Conservation (phyloP, 1,139 yeast species). For the Debaryomyces fabryi region DNA sequence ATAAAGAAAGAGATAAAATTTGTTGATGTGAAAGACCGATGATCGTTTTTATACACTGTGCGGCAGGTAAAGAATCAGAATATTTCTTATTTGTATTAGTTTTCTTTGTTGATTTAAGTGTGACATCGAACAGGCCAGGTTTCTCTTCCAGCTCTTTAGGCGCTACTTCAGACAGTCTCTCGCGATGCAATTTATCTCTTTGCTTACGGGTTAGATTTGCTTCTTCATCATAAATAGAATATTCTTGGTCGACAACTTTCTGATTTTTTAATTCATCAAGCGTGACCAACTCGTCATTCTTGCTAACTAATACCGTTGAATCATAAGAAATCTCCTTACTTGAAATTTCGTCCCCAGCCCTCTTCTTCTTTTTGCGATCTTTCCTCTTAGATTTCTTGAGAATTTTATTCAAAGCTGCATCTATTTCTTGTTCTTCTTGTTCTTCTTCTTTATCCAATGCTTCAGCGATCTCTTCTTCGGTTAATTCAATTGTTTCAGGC, state of each 20-base stretch:
- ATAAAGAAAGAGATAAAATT: conserved; percentile 33
- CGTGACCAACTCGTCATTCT: conserved; percentile 10
- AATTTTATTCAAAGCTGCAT: neutral
- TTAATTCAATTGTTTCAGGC: neutral
- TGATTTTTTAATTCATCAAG: conserved; percentile 11
- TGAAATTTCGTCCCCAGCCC: neutral
- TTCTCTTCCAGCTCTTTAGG: neutral
- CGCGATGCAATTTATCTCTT: conserved; percentile 9
- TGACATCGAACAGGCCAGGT: conserved; percentile 33
- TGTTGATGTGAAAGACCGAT: conserved; percentile 45
- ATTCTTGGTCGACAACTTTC: conserved; percentile 7
- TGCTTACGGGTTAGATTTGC: conserved; percentile 7
- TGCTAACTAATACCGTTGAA: conserved; percentile 9
- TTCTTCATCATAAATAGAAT: conserved; percentile 10
- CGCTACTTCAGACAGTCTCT: neutral
- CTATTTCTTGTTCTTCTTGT: neutral
- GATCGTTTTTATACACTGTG: conserved; percentile 42
- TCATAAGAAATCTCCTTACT: neutral
- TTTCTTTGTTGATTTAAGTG: conserved; percentile 34
- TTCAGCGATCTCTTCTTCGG: conserved; percentile 6
- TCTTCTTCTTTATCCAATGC: conserved; percentile 1
- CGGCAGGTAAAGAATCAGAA: conserved; percentile 36
- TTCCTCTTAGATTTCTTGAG: neutral
- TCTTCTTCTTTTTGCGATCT: neutral
- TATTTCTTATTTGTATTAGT: conserved; percentile 32